Evolutionary conservation across 1,139 yeast species (phyloP), one percentile per base, ranked within the genome.

Genomic region (Saccharomycopsis phalli): DNA sequence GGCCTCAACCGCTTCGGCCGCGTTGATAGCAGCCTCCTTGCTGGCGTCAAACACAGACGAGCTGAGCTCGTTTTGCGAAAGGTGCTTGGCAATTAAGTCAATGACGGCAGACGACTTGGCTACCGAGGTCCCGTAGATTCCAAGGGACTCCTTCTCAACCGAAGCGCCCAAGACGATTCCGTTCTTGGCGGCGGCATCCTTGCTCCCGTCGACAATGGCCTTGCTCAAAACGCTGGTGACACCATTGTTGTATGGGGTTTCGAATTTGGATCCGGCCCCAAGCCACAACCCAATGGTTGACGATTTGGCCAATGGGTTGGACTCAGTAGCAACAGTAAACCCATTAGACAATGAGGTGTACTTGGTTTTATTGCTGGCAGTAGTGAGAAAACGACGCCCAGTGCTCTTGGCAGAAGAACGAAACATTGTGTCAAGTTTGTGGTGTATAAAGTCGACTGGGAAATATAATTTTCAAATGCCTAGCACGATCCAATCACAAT

Each of bases 201-300:
- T 61, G 55, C 71, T 62, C 48, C 74, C 57, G 6, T 65, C 61
- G 29, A 58, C 56, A 57, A 79, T 66, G 30, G 71, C 59, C 50
- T 68, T 64, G 59, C 81, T 63, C 51, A 78, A 66, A 54, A 81
- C 65, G 48, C 81, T 74, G 42, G 88, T 71, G 43, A 79, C 73
- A 72, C 94, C 94, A 52, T 81, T 81, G 66, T 76, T 77, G 71
- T 75, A 80, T 40, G 82, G 70, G 62, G 78, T 81, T 63, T 81
- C 94, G 40, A 81, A 62, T 60, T 87, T 69, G 41, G 88, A 76
- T 58, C 94, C 94, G 41, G 86, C 82, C 49, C 80, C 81, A 55
- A 70, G 65, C 60, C 70, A 81, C 44, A 81, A 61, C 60, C 91
- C 91, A 50, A 81, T 68, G 30, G 84, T 67, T 31, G 84, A 66